Evolutionary conservation across 306 rosid genomes (phyloP).

Genomic region (Trichosanthes cucumerina): DNA sequence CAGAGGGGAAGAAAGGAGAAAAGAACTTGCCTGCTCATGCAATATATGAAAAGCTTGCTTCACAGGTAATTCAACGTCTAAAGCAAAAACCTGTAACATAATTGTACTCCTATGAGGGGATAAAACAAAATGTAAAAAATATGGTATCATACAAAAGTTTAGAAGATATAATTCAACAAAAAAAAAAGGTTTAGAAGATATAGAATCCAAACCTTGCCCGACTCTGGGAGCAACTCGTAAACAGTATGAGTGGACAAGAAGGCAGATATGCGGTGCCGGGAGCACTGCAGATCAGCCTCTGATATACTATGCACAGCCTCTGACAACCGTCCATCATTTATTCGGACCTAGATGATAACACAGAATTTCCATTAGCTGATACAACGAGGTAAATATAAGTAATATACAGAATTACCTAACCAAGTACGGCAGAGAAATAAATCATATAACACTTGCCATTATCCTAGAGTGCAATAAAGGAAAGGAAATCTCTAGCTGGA

Average conservation of each 20-base stretch:
- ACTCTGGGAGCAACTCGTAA: conserved; percentile 95
- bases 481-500: neutral
- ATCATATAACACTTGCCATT: neutral
- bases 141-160: conserved; percentile 8
- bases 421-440: neutral
- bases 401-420: neutral
- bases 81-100: conserved; percentile 64
- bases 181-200: conserved; percentile 18
- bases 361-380: conserved; percentile 11
- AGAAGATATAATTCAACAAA: conserved; percentile 19
- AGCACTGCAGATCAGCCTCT: conserved; percentile 72
- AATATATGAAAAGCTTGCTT: conserved; percentile 94
- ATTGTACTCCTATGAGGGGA: conserved; percentile 13
- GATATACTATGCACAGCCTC: conserved; percentile 57
- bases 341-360: conserved; percentile 47
- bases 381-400: neutral
- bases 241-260: conserved; percentile 66
- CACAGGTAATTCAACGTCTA: conserved; percentile 88
- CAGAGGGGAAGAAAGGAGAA: neutral
- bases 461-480: neutral
- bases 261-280: conserved; percentile 64
- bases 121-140: conserved; percentile 2
- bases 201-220: conserved; percentile 95
- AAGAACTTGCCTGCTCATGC: conserved; percentile 76
- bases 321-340: conserved; percentile 48